Evolutionary conservation across 1,284 basidiomycete genomes (phyloP).

Genomic region (Papiliotrema fonsecae): DNA sequence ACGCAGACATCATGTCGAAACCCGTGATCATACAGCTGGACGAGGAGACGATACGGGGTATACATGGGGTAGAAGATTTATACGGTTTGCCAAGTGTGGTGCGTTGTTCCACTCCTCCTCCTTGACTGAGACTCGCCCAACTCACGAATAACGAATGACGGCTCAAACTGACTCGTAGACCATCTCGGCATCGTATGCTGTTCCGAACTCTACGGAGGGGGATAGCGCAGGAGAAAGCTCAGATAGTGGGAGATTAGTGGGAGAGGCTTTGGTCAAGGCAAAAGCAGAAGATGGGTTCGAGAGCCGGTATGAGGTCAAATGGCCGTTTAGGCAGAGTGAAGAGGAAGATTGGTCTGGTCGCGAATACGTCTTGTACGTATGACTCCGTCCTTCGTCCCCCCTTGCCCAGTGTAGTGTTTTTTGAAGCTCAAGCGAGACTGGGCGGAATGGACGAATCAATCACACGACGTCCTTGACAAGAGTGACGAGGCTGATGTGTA

Average conservation of each 20-base stretch:
- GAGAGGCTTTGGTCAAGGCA: slow-evolving; percentile 72
- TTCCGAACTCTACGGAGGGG: slow-evolving; percentile 12
- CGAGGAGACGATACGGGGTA: slow-evolving; percentile 29
- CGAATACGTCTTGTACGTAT: slow-evolving; percentile 78
- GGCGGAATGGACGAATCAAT: background rate
- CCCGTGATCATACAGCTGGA: slow-evolving; percentile 39
- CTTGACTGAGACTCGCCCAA: background rate
- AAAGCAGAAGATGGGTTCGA: slow-evolving; percentile 54
- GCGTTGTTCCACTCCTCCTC: slow-evolving; percentile 4
- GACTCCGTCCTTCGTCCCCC: background rate
- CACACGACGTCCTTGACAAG: too few species aligned
- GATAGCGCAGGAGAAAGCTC: slow-evolving; percentile 1
- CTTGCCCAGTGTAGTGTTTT: background rate
- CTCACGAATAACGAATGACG: background rate
- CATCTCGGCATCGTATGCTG: slow-evolving; percentile 31
- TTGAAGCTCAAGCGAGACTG: background rate
- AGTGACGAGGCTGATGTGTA: too few species aligned
- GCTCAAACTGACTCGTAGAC: slow-evolving; percentile 14
- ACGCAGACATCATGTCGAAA: background rate
- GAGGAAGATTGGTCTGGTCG: slow-evolving; percentile 81
- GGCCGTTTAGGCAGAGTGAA: slow-evolving; percentile 72
- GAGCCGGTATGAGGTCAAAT: slow-evolving; percentile 68
- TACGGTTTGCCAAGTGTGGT: slow-evolving; percentile 32
- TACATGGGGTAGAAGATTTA: slow-evolving; percentile 32
- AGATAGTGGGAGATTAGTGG: slow-evolving; percentile 70